Evolutionary conservation across 2,329 filamentous ascomycete genomes (phyloP).

Genomic region (Paradendryphiella salina): DNA sequence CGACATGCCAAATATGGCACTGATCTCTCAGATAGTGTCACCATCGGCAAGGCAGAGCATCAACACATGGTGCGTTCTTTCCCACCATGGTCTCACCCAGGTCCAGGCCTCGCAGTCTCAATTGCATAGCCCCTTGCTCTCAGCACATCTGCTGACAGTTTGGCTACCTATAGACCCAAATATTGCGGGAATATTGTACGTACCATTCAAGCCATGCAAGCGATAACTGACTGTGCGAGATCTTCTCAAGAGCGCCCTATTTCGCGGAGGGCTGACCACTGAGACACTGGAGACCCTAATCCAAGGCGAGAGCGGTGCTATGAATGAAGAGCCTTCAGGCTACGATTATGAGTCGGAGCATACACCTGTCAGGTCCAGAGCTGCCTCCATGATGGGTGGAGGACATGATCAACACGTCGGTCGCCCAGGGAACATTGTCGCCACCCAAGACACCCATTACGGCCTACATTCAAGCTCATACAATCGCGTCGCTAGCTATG

Average conservation of each 20-base stretch:
- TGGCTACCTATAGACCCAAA: constrained; percentile 39
- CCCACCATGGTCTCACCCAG: not conserved
- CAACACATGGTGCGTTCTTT: constrained; percentile 56
- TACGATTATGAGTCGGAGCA: constrained; percentile 23
- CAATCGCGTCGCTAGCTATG: constrained; percentile 24
- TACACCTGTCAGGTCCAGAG: constrained; percentile 13
- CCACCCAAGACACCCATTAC: constrained; percentile 21
- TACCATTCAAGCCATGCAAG: not conserved
- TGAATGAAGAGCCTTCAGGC: constrained; percentile 18
- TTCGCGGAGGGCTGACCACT: constrained; percentile 55
- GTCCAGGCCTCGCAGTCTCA: no score
- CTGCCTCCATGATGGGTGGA: constrained; percentile 16
- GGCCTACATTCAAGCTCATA: constrained; percentile 15
- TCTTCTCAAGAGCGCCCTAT: constrained; percentile 53
- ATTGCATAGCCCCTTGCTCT: not conserved
- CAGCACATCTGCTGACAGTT: constrained; percentile 3
- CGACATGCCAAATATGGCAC: constrained; percentile 46
- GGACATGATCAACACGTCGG: constrained; percentile 8
- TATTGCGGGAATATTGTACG: constrained; percentile 61
- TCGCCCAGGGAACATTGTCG: constrained; percentile 28
- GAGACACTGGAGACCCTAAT: constrained; percentile 57
- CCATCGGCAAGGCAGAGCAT: constrained; percentile 65
- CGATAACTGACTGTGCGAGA: constrained; percentile 37
- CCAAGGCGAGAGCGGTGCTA: constrained; percentile 31
- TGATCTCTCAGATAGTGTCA: constrained; percentile 50